phyloP scores from a whole-genome alignment of 2,329 filamentous ascomycete species.

The Dothistroma septosporum region DNA sequence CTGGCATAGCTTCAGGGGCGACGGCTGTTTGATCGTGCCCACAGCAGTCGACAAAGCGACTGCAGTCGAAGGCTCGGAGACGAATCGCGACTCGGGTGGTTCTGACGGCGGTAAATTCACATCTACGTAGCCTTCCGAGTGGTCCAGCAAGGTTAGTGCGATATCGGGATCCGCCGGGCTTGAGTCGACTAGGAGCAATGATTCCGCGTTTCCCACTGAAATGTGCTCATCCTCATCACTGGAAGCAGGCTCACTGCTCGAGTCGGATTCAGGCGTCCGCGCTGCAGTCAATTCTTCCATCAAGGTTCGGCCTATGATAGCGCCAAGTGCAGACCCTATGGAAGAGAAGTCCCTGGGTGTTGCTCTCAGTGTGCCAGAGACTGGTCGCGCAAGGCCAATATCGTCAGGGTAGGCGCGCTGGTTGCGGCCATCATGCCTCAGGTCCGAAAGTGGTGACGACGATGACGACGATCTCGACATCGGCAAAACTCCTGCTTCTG shows the following conservation, averaged over 20 bases:
- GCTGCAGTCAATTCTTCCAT: constrained; percentile 34
- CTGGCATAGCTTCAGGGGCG: not conserved
- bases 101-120: not conserved
- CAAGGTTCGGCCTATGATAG: constrained; percentile 29
- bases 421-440: not conserved
- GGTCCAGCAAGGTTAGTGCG: not conserved
- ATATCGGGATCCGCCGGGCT: constrained; percentile 2
- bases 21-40: not conserved
- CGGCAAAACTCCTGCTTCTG: not conserved
- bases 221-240: not conserved
- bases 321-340: constrained; percentile 23
- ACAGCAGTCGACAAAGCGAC: constrained; percentile 4
- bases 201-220: constrained; percentile 1
- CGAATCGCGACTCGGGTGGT: constrained; percentile 4
- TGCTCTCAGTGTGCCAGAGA: constrained; percentile 9
- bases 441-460: not conserved
- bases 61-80: constrained; percentile 10
- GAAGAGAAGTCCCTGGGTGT: constrained; percentile 23
- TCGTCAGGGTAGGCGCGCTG: not conserved
- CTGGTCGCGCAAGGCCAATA: constrained; percentile 6
- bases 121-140: not conserved
- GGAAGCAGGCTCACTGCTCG: constrained; percentile 1
- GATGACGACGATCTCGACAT: not conserved
- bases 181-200: not conserved
- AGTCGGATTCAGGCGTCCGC: constrained; percentile 6